Base-by-base conservation (phyloP, 345 rosid genomes). In the Linum trigynum region DNA sequence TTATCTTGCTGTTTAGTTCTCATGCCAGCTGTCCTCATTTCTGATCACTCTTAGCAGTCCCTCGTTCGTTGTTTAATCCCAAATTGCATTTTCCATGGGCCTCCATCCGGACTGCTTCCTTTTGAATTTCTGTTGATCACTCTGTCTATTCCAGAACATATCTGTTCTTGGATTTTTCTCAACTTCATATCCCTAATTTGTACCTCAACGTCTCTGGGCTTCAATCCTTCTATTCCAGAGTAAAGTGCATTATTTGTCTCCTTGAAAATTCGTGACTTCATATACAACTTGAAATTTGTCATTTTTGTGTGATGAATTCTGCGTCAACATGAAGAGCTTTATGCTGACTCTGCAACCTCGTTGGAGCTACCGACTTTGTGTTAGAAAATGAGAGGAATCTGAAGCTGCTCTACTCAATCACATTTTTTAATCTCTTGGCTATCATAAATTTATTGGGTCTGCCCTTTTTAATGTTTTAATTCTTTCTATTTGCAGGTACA, bases 401-500 rank as follows among this genome's bases (percentile, higher is more conserved):
- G 9, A 39, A 11, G 61, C 45, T 58, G 41, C 58, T 48, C 36
- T 5, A 5, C 7, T 10, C 11, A 55, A 23, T 53, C 40, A 4
- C 14, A 7, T 38, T 48, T 12, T 38, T 45, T 42, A 39, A 57
- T 63, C 38, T 38, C 3, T 56, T 51, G 14, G 38, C 16, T 55
- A 9, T 36, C 43, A 8, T 39, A 7, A 72, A 42, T 53, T 57
- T 74, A 67, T 61, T 16, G 7, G 39, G 9, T 63, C 42, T 43
- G 17, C 39, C 15, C 32, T 23, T 23, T 57, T 11, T 35, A 59
- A 38, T 61, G 50, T 38, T 48, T 62, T 59, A 55, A 11, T 76
- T 41, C 17, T 78, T 60, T 66, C 43, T 70, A 14, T 67, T 72
- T 81, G 79, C 87, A 94, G 97, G 89, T 88, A 69, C 80, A 71